A percentile compares a stretch with the other conserved stretches of the same genome.
phyloP scores from a whole-genome alignment of 169 alveolate genomes.

The Cryptosporidium sp. region DNA sequence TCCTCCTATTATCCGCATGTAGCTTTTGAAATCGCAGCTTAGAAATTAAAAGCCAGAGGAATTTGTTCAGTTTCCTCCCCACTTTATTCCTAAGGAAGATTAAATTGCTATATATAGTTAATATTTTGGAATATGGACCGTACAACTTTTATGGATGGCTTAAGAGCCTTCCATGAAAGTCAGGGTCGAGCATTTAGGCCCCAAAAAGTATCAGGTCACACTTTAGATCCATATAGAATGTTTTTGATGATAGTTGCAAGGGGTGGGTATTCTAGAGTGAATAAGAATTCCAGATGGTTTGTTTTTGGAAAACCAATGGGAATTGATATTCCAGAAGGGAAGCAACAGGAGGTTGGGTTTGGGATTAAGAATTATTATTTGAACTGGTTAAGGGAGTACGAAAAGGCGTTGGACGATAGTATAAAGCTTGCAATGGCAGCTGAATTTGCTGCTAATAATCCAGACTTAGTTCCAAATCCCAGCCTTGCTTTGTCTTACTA shows the following conservation, averaged over 20 bases:
- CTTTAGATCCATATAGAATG: constrained; percentile 63
- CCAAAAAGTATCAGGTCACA: constrained; percentile 61
- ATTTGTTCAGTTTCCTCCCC: constrained; percentile 6
- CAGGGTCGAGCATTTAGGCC: constrained; percentile 76
- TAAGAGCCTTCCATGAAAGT: constrained; percentile 75
- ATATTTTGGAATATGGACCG: constrained; percentile 33
- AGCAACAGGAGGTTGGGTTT: constrained; percentile 67
- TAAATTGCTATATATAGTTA: background rate
- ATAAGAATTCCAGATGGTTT: constrained; percentile 74
- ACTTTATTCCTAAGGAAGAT: background rate
- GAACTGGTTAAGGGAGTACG: constrained; percentile 67
- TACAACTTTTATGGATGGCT: constrained; percentile 70
- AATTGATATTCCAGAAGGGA: constrained; percentile 61
- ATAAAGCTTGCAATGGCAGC: constrained; percentile 64
- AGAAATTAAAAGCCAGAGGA: background rate
- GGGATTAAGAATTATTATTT: constrained; percentile 48
- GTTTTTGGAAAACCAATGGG: constrained; percentile 75
- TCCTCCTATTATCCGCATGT: constrained; percentile 4
- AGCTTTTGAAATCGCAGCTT: background rate
- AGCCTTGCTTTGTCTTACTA: constrained; percentile 48
- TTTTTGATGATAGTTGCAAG: constrained; percentile 57
- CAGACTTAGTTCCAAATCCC: constrained; percentile 65
- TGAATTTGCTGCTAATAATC: constrained; percentile 70
- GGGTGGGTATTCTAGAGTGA: constrained; percentile 73
- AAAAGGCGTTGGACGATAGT: constrained; percentile 57